These are phyloP conservation scores for Tolypocladium sp. DNA, from an alignment of 2,329 filamentous ascomycete genomes.

Conservation along the genomic window DNA sequence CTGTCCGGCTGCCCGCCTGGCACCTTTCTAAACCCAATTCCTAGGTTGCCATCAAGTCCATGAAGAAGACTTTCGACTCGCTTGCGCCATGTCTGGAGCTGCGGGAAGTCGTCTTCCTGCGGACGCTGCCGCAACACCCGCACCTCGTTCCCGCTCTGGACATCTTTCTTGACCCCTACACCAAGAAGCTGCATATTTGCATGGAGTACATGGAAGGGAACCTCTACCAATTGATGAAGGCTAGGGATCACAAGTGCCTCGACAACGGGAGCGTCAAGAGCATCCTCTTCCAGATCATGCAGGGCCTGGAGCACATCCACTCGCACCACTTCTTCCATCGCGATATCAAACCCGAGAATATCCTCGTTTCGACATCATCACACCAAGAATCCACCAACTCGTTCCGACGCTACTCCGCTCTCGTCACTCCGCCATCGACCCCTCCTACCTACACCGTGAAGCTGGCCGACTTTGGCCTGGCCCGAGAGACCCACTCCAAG, in stretches of 20 bases:
- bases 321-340: slow-evolving; percentile 96
- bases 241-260: slow-evolving; percentile 86
- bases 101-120: slow-evolving; percentile 92
- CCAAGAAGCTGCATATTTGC: slow-evolving; percentile 90
- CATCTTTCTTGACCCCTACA: slow-evolving; percentile 95
- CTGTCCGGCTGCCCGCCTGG: slow-evolving; percentile 1
- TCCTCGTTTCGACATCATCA: slow-evolving; percentile 85
- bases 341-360: slow-evolving; percentile 99
- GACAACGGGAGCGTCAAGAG: slow-evolving; percentile 93
- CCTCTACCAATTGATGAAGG: slow-evolving; percentile 97
- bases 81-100: slow-evolving; percentile 85
- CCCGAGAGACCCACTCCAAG: slow-evolving; percentile 94
- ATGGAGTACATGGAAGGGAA: slow-evolving; percentile 99
- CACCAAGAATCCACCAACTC: slow-evolving; percentile 74
- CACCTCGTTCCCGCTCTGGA: slow-evolving; percentile 96
- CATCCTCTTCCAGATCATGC: slow-evolving; percentile 94
- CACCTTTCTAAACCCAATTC: neutral
- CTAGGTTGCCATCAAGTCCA: slow-evolving; percentile 97
- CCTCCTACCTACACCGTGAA: slow-evolving; percentile 93
- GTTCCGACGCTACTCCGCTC: slow-evolving; percentile 84
- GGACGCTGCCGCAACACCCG: slow-evolving; percentile 75
- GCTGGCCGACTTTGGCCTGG: slow-evolving; percentile 95
- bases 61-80: slow-evolving; percentile 99
- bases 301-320: slow-evolving; percentile 93
- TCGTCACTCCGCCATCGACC: slow-evolving; percentile 91